Percentiles rank a stretch among this genome's conserved stretches.
Conservation (phyloP, 768 basidiomycete species). For the Auriscalpium orientale region DNA sequence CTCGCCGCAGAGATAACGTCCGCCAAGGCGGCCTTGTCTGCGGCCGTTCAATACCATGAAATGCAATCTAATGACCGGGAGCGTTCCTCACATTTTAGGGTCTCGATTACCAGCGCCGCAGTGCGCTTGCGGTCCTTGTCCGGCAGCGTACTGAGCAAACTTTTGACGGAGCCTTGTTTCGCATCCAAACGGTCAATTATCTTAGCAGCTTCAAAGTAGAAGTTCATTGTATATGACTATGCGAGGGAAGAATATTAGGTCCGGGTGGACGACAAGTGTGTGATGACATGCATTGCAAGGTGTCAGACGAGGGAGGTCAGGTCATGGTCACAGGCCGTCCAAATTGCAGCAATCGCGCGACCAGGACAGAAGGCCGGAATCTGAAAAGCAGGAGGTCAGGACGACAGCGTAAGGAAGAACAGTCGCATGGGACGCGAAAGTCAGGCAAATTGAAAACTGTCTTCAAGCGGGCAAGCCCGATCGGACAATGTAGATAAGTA, state of each 20-base stretch:
- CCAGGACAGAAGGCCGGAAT: neutral
- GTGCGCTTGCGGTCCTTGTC: constrained; percentile 71
- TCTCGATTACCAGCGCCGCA: constrained; percentile 87
- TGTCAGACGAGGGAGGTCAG: neutral
- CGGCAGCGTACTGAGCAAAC: constrained; percentile 65
- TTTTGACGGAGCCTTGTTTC: constrained; percentile 89
- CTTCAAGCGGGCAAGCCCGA: constrained; percentile 46
- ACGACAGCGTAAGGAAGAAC: constrained; percentile 7
- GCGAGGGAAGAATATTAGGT: constrained; percentile 4
- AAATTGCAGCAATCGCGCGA: too few relatives aligned
- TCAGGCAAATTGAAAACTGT: constrained; percentile 21
- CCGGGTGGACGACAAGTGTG: neutral
- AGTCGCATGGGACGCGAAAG: constrained; percentile 12
- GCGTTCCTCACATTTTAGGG: constrained; percentile 70
- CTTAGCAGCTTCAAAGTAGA: constrained; percentile 87
- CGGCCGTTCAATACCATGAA: neutral
- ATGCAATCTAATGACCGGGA: neutral
- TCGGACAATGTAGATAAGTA: constrained; percentile 94
- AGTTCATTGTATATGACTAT: constrained; percentile 60
- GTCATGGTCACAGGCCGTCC: too few relatives aligned
- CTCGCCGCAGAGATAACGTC: constrained; percentile 63
- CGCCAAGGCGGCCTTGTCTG: constrained; percentile 72
- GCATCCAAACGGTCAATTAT: constrained; percentile 79
- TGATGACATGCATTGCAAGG: constrained; percentile 4
- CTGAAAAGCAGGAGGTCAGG: neutral